Base-by-base conservation (phyloP, 345 rosid genomes). In the Theobroma cacao region DNA sequence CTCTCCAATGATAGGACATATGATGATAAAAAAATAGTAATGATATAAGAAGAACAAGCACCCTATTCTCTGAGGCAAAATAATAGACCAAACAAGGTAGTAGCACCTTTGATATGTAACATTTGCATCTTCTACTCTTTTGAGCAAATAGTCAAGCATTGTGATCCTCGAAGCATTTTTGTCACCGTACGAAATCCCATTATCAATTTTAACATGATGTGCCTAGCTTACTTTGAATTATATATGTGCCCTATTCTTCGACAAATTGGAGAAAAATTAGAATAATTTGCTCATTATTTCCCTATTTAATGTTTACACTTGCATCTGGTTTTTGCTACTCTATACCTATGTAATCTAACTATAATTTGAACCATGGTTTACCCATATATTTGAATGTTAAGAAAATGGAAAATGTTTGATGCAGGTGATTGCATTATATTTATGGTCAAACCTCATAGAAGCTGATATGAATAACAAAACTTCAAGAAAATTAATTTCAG, bases 401-500 rank as follows among this genome's bases (percentile, higher is more conserved):
- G 45, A 65, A 33, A 11, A 6, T 40, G 53, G 36, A 28, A 12
- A 62, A 81, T 87, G 74, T 69, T 79, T 84, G 78, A 72, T 88
- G 77, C 90, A 96, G 99, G 97, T 94, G 65, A 88, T 94, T 89
- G 89, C 98, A 53, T 66, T 96, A 84, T 89, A 84, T 83, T 79
- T 91, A 62, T 87, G 97, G 64, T 94, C 97, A 82, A 91, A 89
- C 81, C 83, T 91, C 80, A 87, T 82, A 81, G 76, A 80, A 71
- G 38, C 82, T 80, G 78, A 62, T 75, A 74, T 75, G 53, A 77
- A 79, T 74, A 79, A 72, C 70, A 64, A 79, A 79, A 69, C 58
- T 67, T 68, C 31, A 24, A 85, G 84, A 78, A 84, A 81, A 69
- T 11, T 40, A 56, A 61, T 77, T 55, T 45, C 75, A 11, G 74